These are phyloP conservation scores for Russula ochroleuca DNA, from an alignment of 768 basidiomycete species.

Conservation along the genomic window DNA sequence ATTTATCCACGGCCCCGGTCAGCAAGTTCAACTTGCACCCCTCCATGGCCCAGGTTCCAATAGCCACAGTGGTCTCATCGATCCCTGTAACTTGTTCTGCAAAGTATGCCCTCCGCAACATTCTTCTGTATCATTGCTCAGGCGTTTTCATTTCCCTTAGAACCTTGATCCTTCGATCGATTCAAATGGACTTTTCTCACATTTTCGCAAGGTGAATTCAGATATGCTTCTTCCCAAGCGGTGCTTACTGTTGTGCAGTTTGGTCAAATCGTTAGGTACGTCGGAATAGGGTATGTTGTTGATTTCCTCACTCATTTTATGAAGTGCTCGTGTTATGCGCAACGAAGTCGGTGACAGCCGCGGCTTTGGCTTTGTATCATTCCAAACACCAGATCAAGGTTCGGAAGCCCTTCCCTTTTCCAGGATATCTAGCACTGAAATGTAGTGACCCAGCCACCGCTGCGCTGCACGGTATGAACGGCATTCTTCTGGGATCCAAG, in stretches of 20 bases:
- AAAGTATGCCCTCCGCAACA: slow-evolving; percentile 47
- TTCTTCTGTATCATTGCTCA: slow-evolving; percentile 15
- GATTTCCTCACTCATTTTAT: slow-evolving; percentile 4
- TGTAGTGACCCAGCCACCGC: slow-evolving; percentile 47
- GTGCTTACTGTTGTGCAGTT: slow-evolving; percentile 44
- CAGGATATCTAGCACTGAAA: slow-evolving; percentile 16
- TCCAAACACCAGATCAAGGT: slow-evolving; percentile 78
- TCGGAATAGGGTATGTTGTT: background rate
- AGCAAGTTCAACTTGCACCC: slow-evolving; percentile 84
- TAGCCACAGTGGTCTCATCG: slow-evolving; percentile 83
- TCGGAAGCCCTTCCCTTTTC: background rate
- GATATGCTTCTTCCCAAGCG: background rate
- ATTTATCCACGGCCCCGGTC: slow-evolving; percentile 84
- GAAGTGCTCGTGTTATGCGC: slow-evolving; percentile 89
- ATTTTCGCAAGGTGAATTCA: slow-evolving; percentile 68
- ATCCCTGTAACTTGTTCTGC: slow-evolving; percentile 88
- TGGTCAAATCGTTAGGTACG: slow-evolving; percentile 85
- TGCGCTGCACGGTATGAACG: slow-evolving; percentile 82
- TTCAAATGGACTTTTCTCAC: slow-evolving; percentile 76
- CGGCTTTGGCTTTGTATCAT: slow-evolving; percentile 91
- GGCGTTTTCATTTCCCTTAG: slow-evolving; percentile 38
- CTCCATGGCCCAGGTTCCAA: slow-evolving; percentile 65
- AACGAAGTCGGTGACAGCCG: slow-evolving; percentile 77
- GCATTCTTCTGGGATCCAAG: slow-evolving; percentile 62
- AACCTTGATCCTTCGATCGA: slow-evolving; percentile 83